Conservation (phyloP, 768 basidiomycete species). For the Epithele typhae region DNA sequence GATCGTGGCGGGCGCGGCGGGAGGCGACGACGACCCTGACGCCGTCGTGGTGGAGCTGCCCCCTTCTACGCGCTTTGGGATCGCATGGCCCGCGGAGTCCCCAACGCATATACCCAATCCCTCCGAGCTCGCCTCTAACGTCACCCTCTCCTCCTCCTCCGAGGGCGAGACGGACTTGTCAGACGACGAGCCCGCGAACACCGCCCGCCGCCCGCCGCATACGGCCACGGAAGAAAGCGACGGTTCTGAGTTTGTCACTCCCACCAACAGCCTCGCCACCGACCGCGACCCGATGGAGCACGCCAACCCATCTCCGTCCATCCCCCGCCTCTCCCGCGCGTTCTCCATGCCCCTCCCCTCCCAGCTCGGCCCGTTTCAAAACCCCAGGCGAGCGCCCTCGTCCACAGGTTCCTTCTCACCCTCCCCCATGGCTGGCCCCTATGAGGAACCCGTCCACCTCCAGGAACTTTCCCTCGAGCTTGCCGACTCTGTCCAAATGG, state of each 20-base stretch:
- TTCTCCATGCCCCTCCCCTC: conserved; percentile 78
- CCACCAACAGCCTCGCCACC: conserved; percentile 25
- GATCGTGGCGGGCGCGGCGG: conserved; percentile 32
- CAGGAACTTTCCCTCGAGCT: conserved; percentile 80
- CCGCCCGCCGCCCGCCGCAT: background rate
- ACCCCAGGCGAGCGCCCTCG: conserved; percentile 48
- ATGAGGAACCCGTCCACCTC: conserved; percentile 37
- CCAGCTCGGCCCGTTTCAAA: conserved; percentile 69
- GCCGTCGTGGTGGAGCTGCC: conserved; percentile 42
- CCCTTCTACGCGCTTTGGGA: conserved; percentile 51
- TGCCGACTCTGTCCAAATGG: conserved; percentile 86
- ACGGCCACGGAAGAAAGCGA: conserved; percentile 20
- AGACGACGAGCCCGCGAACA: conserved; percentile 39
- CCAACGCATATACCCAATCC: conserved; percentile 36
- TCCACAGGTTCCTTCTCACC: conserved; percentile 16
- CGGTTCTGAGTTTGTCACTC: conserved; percentile 28
- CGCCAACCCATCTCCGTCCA: conserved; percentile 23
- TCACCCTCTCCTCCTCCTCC: conserved; percentile 43
- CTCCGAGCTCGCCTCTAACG: conserved; percentile 33
- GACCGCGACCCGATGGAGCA: conserved; percentile 31
- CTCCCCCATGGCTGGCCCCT: conserved; percentile 19
- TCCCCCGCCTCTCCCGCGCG: conserved; percentile 66
- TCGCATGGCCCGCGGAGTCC: conserved; percentile 52
- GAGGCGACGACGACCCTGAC: conserved; percentile 41
- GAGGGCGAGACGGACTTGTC: conserved; percentile 48